Evolutionary conservation across 495 filamentous ascomycete species (phyloP), one percentile per base, ranked within the genome.

Genomic region (Lasiosphaeris hirsuta): DNA sequence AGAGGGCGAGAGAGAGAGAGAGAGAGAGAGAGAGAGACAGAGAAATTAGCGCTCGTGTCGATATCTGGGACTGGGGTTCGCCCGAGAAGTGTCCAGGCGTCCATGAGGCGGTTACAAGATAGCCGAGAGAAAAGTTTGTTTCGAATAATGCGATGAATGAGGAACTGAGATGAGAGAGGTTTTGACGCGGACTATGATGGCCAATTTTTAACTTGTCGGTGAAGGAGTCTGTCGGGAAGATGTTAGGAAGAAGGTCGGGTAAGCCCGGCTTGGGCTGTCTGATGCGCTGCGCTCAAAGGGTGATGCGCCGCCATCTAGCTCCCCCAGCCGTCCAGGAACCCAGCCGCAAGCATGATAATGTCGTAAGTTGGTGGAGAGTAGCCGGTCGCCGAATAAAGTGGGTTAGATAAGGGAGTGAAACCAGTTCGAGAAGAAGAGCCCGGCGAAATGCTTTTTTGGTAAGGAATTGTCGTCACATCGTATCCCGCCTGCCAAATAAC

Each of bases 401-500:
- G 59, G 58, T 65, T 62, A 69, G 57, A 36, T 59, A 63, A 65
- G 60, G 49, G 59, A 64, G 58, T 56, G 62, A 60, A 60, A 58
- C 57, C 61, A 58, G 65, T 61, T 70, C 69, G 63, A 66, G 49
- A 72, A 60, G 48, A 61, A 61, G 66, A 71, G 68, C 43, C 63
- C 67, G 67, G 65, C 63, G 66, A 69, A 63, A 64, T 69, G 70
- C 70, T 66, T 67, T 72, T 73, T 48, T 30, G 62, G 60, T 69
- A 72, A 69, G 73, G 61, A 65, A 70, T 58, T 60, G 67, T 77
- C 74, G 63, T 76, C 63, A 71, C 65, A 64, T 77, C 74, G 65
- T 78, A 70, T 73, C 69, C 69, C 67, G 51, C 67, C 69, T 66
- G 48, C 64, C 71, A 64, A 76, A 78, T 67, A 68, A 73, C 65